phyloP scores from a whole-genome alignment of 2,329 filamentous ascomycete genomes.

The Ceratocystis colombiana region DNA sequence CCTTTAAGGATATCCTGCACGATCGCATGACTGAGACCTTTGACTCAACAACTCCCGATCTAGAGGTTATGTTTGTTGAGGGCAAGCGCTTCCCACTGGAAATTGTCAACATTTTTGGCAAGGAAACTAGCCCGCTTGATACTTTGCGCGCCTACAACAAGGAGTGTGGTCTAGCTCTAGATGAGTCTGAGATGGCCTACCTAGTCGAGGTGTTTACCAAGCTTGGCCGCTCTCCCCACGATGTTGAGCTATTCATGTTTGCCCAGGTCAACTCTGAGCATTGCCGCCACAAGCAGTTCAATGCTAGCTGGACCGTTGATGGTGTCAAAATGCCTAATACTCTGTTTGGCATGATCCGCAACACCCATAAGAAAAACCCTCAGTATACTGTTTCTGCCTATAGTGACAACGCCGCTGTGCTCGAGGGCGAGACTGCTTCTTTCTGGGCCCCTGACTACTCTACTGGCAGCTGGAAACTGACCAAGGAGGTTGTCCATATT shows the following conservation, averaged over 20 bases:
- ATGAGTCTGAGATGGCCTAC: constrained; percentile 84
- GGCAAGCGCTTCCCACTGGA: constrained; percentile 52
- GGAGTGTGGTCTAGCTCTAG: constrained; percentile 72
- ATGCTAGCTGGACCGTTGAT: constrained; percentile 92
- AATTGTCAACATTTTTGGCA: constrained; percentile 62
- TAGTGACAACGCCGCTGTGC: constrained; percentile 93
- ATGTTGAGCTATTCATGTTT: constrained; percentile 98
- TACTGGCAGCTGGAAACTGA: constrained; percentile 79
- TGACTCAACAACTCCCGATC: constrained; percentile 53
- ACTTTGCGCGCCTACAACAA: constrained; percentile 76
- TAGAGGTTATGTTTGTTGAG: constrained; percentile 70
- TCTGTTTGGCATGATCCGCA: constrained; percentile 91
- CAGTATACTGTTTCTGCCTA: constrained; percentile 88
- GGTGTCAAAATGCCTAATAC: constrained; percentile 67
- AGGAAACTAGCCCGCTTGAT: constrained; percentile 54
- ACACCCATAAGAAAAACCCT: constrained; percentile 77
- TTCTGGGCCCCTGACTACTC: constrained; percentile 80
- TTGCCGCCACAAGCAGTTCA: constrained; percentile 80
- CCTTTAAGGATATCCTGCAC: constrained; percentile 62
- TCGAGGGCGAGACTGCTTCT: constrained; percentile 36
- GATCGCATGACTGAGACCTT: constrained; percentile 95
- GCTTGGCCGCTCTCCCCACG: constrained; percentile 51
- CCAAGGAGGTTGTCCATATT: constrained; percentile 76
- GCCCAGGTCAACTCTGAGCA: constrained; percentile 98
- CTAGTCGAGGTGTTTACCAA: constrained; percentile 54